Percentiles rank a stretch among this genome's conserved stretches.
These are phyloP conservation scores for Rosa rugosa DNA, from an alignment of 306 rosid species.

Conservation along the genomic window DNA sequence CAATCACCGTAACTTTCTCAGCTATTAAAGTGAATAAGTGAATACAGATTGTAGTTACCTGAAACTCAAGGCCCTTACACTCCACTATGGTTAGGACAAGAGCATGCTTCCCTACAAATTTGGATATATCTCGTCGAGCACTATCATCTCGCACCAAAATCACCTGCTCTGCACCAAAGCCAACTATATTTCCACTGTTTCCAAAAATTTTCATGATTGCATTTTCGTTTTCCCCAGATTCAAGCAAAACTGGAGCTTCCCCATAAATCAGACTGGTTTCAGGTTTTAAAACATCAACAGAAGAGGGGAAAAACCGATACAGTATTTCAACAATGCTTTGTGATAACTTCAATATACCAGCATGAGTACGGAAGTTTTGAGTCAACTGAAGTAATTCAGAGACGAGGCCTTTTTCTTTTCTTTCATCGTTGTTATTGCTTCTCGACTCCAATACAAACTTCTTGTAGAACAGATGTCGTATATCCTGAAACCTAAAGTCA, in stretches of 20 bases:
- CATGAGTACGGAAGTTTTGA: constrained; percentile 77
- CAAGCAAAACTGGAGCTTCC: constrained; percentile 57
- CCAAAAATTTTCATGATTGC: constrained; percentile 46
- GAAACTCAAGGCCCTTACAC: constrained; percentile 72
- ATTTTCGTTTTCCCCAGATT: constrained; percentile 39
- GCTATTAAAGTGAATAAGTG: background rate
- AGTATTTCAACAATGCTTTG: constrained; percentile 59
- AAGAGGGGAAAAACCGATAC: constrained; percentile 38
- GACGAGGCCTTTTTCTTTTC: constrained; percentile 6
- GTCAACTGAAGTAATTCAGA: constrained; percentile 34
- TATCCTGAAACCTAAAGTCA: constrained; percentile 64
- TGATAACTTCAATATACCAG: constrained; percentile 38
- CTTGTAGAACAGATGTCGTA: constrained; percentile 35
- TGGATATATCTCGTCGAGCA: constrained; percentile 37
- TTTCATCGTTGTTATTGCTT: background rate
- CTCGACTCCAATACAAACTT: constrained; percentile 28
- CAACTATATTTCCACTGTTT: constrained; percentile 39
- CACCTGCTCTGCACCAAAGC: constrained; percentile 74
- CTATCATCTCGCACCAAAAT: constrained; percentile 63
- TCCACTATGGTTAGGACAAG: constrained; percentile 63
- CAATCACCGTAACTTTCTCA: background rate
- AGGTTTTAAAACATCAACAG: constrained; percentile 30
- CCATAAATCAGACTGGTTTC: constrained; percentile 29
- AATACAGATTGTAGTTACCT: constrained; percentile 37
- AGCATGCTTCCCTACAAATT: constrained; percentile 45